These are phyloP conservation scores for Pelargonium australe DNA, from an alignment of 441 rosid species.

Conservation along the genomic window DNA sequence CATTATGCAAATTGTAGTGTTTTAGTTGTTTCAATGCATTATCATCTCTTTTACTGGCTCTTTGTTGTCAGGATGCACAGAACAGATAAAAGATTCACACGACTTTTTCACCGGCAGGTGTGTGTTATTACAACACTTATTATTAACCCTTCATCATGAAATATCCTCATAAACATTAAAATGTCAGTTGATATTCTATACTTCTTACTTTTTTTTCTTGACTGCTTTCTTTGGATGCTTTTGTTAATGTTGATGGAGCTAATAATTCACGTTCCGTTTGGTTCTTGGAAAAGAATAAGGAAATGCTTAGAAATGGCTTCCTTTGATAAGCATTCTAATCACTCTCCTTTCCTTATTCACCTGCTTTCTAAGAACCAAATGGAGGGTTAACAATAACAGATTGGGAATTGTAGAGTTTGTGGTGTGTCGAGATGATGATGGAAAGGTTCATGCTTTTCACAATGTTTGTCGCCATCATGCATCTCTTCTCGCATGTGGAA, in stretches of 20 bases:
- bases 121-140: neutral
- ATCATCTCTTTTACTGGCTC: neutral
- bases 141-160: neutral
- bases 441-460: conserved; percentile 62
- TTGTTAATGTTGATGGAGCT: no score
- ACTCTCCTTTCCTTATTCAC: neutral
- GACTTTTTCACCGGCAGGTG: conserved; percentile 76
- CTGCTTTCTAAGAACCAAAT: conserved; percentile 1
- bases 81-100: conserved; percentile 55
- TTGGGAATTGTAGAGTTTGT: conserved; percentile 67
- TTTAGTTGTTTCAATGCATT: conserved; percentile 10
- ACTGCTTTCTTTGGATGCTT: no score
- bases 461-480: conserved; percentile 94
- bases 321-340: conserved; percentile 1
- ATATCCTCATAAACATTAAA: neutral
- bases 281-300: neutral
- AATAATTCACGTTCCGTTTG: neutral
- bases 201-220: neutral
- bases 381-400: conserved; percentile 33
- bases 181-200: neutral
- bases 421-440: conserved; percentile 67
- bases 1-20: neutral
- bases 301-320: neutral
- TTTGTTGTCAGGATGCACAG: conserved; percentile 45
- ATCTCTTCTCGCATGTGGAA: conserved; percentile 67